Evolutionary conservation across 352 stramenopile genomes (phyloP), one percentile per base, ranked within the genome.

Genomic region (Globisporangium apiculatum): DNA sequence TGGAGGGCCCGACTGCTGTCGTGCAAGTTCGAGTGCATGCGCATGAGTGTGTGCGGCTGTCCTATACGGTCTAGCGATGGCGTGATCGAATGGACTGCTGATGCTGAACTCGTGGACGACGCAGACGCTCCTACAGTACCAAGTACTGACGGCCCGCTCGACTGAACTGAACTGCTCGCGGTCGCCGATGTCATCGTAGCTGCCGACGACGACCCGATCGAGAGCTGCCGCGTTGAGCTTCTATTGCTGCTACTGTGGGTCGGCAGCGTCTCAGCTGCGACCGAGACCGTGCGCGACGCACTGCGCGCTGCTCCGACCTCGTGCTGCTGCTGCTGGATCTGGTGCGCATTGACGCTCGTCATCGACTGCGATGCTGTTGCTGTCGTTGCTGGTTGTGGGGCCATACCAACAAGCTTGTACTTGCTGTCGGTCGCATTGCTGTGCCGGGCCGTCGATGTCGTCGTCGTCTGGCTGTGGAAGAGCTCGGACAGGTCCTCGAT

Each of bases 401-500:
- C 38, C 11, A 38, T 46, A 38, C 45, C 60, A 4, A 49, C 60
- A 3, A 68, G 31, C 17, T 58, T 60, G 49, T 54, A 50, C 58
- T 68, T 58, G 41, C 51, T 48, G 9, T 45, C 55, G 50, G 53
- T 55, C 24, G 64, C 42, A 47, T 31, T 31, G 24, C 24, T 31
- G 24, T 31, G 24, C 24, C 2, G 41, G 10, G 10, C 41, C 41
- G 41, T 15, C 42, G 42, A 17, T 47, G 12, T 15, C 12, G 12
- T 17, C 61, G 24, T 59, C 17, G 65, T 40, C 50, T 77, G 68
- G 37, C 57, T 40, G 55, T 81, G 71, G 51, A 81, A 76, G 47
- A 75, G 65, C 57, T 79, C 62, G 15, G 74, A 73, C 14, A 91
- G 60, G 45, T 87, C 76, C 64, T 91, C 78, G 53, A 91, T 86